Conservation (phyloP, 2,329 filamentous ascomycete genomes). For the Onygenales sp. region DNA sequence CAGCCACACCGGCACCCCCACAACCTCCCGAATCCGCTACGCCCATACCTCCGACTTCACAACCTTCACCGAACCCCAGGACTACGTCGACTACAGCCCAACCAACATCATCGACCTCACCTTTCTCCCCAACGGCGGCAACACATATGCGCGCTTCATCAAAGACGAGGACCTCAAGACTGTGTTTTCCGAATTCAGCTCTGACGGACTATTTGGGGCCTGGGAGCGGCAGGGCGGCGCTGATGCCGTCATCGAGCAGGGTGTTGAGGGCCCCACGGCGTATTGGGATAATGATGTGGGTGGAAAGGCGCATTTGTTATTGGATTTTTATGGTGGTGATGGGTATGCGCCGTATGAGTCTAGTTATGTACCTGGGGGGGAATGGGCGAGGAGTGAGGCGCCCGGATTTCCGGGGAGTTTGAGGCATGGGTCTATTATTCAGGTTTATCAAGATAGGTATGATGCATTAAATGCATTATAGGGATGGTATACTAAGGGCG, state of each 20-base stretch:
- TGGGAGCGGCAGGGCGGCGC: constrained; percentile 42
- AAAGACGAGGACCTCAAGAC: constrained; percentile 46
- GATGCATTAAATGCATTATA: constrained; percentile 32
- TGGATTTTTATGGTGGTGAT: constrained; percentile 41
- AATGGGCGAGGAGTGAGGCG: constrained; percentile 38
- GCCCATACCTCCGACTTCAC: constrained; percentile 48
- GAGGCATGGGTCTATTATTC: constrained; percentile 45
- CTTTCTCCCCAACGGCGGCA: constrained; percentile 39
- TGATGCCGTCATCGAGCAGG: constrained; percentile 19
- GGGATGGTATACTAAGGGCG: constrained; percentile 11
- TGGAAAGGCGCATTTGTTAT: constrained; percentile 36
- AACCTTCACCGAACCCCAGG: constrained; percentile 42
- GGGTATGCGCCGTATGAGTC: constrained; percentile 45
- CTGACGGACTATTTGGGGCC: constrained; percentile 41
- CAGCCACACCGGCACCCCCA: constrained; percentile 39
- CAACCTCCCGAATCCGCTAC: constrained; percentile 40
- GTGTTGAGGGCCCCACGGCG: constrained; percentile 38
- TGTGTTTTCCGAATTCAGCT: constrained; percentile 43
- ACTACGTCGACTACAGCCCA: constrained; percentile 41
- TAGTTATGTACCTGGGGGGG: constrained; percentile 34
- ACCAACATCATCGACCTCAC: constrained; percentile 49
- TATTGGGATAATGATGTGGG: constrained; percentile 35
- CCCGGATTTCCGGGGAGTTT: constrained; percentile 38
- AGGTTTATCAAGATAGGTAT: constrained; percentile 36
- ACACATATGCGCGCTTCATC: constrained; percentile 44